Evolutionary conservation across 2,329 filamentous ascomycete genomes (phyloP).

Genomic region (Fusarium buxicola): DNA sequence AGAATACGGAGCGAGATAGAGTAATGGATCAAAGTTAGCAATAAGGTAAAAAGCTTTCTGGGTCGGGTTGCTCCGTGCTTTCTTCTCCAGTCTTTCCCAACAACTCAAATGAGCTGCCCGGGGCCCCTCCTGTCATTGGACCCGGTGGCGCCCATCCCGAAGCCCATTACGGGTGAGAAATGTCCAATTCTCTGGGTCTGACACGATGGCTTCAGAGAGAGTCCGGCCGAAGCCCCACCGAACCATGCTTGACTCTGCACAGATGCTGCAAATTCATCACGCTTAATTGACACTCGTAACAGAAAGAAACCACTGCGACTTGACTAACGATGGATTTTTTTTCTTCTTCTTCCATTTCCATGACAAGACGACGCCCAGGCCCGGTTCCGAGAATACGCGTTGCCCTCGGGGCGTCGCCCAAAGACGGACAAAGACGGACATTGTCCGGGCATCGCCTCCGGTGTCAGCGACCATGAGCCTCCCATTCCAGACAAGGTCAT

Average conservation of each 20-base stretch:
- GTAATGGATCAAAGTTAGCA: conserved; percentile 28
- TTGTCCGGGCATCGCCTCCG: not conserved
- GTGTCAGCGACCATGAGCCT: conserved; percentile 11
- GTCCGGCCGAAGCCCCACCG: conserved; percentile 14
- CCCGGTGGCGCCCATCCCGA: conserved; percentile 7
- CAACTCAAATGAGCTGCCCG: too few relatives aligned
- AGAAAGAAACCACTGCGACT: not conserved
- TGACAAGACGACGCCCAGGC: not conserved
- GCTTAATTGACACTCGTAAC: conserved; percentile 32
- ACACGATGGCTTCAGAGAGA: conserved; percentile 15
- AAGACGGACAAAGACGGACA: not conserved
- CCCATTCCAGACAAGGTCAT: conserved; percentile 21
- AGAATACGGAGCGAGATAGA: conserved; percentile 23
- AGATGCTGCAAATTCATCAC: conserved; percentile 17
- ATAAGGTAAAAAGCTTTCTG: not conserved
- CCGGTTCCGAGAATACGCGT: not conserved
- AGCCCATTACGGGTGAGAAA: not conserved
- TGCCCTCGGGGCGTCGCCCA: not conserved
- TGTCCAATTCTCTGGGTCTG: not conserved
- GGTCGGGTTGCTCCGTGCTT: not conserved
- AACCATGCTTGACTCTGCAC: conserved; percentile 7
- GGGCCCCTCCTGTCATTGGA: conserved; percentile 13
- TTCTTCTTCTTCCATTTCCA: not conserved
- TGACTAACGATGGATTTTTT: conserved; percentile 1
- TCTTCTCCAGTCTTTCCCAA: conserved; percentile 6